A percentile compares a stretch with the other conserved stretches of the same genome.
phyloP scores from a whole-genome alignment of 495 filamentous ascomycete species.

The Diplogelasinospora grovesii region DNA sequence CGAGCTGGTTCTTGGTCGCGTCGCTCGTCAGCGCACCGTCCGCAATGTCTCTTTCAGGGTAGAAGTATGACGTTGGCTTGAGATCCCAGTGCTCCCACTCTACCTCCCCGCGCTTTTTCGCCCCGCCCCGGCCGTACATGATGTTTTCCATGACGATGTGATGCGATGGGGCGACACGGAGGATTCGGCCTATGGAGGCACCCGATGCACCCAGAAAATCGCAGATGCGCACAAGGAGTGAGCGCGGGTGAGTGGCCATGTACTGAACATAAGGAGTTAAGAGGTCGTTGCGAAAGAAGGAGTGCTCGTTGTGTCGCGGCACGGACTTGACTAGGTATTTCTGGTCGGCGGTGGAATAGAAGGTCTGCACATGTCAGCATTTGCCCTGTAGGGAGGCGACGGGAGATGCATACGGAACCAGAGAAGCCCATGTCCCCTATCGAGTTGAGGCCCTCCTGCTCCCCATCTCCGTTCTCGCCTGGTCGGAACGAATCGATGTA shows the following conservation, averaged over 20 bases:
- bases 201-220: constrained; percentile 53
- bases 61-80: constrained; percentile 66
- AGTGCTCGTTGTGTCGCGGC: constrained; percentile 58
- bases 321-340: constrained; percentile 62
- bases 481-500: constrained; percentile 22
- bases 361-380: constrained; percentile 37
- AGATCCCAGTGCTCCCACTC: constrained; percentile 66
- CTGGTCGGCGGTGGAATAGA: constrained; percentile 55
- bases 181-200: constrained; percentile 45
- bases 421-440: constrained; percentile 33
- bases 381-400: not conserved
- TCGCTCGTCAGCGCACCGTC: constrained; percentile 52
- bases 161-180: constrained; percentile 52
- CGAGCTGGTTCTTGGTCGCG: constrained; percentile 50
- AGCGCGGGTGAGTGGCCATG: constrained; percentile 49
- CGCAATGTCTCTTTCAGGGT: constrained; percentile 60
- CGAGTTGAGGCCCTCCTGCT: constrained; percentile 18
- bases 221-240: constrained; percentile 61
- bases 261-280: constrained; percentile 53
- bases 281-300: constrained; percentile 60
- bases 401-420: constrained; percentile 21
- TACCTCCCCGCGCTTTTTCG: constrained; percentile 30
- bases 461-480: constrained; percentile 1
- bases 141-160: constrained; percentile 72
- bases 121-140: constrained; percentile 46